These are phyloP conservation scores for Apiospora hydei DNA, from an alignment of 2,329 filamentous ascomycete species.

Conservation along the genomic window DNA sequence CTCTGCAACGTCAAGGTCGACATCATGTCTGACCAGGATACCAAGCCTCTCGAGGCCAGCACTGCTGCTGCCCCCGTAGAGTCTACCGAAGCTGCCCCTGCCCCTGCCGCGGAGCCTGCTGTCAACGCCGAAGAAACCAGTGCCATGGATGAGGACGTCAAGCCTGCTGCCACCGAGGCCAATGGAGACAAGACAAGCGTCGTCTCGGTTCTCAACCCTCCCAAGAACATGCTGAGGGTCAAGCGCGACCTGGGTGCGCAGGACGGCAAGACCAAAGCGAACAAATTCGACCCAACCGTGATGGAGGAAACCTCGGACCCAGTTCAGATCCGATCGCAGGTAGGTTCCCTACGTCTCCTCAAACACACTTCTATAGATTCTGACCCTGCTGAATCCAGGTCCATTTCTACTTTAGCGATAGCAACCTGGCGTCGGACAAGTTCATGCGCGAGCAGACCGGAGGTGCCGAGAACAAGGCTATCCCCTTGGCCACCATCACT, in stretches of 20 bases:
- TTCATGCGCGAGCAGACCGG: constrained; percentile 83
- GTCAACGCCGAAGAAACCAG: neutral
- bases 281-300: constrained; percentile 74
- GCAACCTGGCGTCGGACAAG: constrained; percentile 78
- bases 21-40: constrained; percentile 45
- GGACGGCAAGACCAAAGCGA: constrained; percentile 59
- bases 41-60: constrained; percentile 44
- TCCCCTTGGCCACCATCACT: constrained; percentile 79
- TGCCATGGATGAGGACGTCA: constrained; percentile 28
- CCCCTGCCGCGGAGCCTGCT: constrained; percentile 21
- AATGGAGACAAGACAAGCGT: constrained; percentile 26
- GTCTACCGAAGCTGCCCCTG: constrained; percentile 23
- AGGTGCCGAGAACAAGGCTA: constrained; percentile 81
- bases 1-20: neutral
- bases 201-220: constrained; percentile 31
- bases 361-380: neutral
- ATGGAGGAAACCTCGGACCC: constrained; percentile 79
- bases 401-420: constrained; percentile 60
- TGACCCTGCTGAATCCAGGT: constrained; percentile 45
- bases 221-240: constrained; percentile 53
- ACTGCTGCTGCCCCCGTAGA: constrained; percentile 20
- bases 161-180: constrained; percentile 27
- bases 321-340: constrained; percentile 82
- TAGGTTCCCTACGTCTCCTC: constrained; percentile 45
- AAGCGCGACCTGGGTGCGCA: constrained; percentile 45